These are phyloP conservation scores for Protea cynaroides DNA, from an alignment of 164 flowering plant species.

Conservation along the genomic window DNA sequence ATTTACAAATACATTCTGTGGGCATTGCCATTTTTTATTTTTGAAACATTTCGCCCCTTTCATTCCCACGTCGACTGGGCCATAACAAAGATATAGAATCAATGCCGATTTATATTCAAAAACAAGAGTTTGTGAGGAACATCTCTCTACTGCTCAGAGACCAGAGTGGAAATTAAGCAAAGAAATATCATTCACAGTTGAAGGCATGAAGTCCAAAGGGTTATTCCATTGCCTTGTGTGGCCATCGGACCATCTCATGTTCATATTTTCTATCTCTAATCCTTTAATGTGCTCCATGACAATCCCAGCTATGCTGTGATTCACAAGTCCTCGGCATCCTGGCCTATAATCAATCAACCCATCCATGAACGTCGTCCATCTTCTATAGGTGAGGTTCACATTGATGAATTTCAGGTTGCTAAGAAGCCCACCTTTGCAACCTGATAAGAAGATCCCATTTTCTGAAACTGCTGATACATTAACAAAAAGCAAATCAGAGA, in stretches of 20 bases:
- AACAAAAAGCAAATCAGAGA: constrained; percentile 55
- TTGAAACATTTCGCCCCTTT: too few relatives aligned
- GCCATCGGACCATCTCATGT: constrained; percentile 65
- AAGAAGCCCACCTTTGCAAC: constrained; percentile 68
- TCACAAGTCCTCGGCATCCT: constrained; percentile 88
- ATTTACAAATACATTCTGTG: too few relatives aligned
- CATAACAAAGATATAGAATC: not conserved
- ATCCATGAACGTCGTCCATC: constrained; percentile 62
- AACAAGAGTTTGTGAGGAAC: not conserved
- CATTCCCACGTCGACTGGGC: too few relatives aligned
- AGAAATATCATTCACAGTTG: constrained; percentile 71
- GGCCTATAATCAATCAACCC: constrained; percentile 50
- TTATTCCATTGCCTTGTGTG: constrained; percentile 46
- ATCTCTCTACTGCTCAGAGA: not conserved
- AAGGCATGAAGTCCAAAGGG: constrained; percentile 76
- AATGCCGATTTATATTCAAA: not conserved
- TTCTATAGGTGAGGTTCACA: constrained; percentile 66
- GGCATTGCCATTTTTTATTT: too few relatives aligned
- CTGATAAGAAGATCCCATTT: constrained; percentile 80
- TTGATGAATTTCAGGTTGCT: constrained; percentile 59
- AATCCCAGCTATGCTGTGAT: constrained; percentile 70
- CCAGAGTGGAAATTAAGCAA: constrained; percentile 44
- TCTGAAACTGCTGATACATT: constrained; percentile 77
- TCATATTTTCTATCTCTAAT: constrained; percentile 55
- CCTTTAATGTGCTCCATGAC: constrained; percentile 85